phyloP scores from a whole-genome alignment of 176 grass and related monocot genomes.

The Thalia dealbata region DNA sequence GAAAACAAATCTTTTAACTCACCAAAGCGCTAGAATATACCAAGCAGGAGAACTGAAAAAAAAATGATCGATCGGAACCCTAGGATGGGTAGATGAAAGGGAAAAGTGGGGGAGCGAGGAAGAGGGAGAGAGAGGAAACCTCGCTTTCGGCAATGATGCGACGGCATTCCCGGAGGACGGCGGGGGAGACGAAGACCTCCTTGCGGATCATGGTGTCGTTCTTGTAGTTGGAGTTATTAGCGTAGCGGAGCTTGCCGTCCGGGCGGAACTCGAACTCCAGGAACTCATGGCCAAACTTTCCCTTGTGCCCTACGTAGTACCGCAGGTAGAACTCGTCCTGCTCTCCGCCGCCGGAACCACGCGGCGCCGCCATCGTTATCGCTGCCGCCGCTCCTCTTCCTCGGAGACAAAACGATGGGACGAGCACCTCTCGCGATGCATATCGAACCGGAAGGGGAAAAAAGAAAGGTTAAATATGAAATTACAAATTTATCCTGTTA shows the following conservation, averaged over 20 bases:
- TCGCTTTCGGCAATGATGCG: constrained; percentile 82
- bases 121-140: constrained; percentile 17
- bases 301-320: constrained; percentile 98
- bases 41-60: not conserved
- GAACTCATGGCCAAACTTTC: constrained; percentile 99
- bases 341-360: constrained; percentile 10
- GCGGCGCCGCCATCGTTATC: constrained; percentile 5
- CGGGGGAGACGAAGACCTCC: constrained; percentile 92
- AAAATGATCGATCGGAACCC: constrained; percentile 23
- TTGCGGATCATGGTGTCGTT: constrained; percentile 99
- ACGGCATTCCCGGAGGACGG: constrained; percentile 84
- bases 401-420: not conserved
- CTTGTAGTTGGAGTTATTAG: constrained; percentile 99
- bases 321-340: constrained; percentile 82
- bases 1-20: not conserved
- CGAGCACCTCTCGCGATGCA: not conserved
- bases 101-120: too few species aligned
- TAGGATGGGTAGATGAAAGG: not conserved
- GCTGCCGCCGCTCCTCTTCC: not conserved
- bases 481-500: too few species aligned
- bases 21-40: not conserved
- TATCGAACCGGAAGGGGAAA: not conserved
- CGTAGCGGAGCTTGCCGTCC: constrained; percentile 96
- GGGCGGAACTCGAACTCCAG: constrained; percentile 99
- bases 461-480: too few species aligned